Evolutionary conservation across 345 rosid species (phyloP), one percentile per base, ranked within the genome.

Genomic region (Acer yangbiense): DNA sequence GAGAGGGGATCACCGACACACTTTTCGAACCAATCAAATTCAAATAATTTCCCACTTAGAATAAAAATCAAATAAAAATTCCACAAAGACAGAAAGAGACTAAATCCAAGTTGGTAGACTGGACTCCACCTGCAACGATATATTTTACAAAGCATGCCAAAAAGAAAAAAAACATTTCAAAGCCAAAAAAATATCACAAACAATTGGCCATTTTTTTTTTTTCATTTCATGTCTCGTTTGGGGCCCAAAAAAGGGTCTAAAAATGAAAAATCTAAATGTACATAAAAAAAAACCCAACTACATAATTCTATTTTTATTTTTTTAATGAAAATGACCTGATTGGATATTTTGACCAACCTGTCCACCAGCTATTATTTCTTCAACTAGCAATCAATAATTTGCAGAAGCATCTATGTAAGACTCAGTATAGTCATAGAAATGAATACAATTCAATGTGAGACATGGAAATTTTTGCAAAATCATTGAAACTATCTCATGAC

Each of bases 401-500:
- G 46, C 46, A 43, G 46, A 43, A 8, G 46, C 46, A 43, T 43
- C 46, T 43, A 43, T 43, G 46, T 9, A 43, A 43, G 9, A 8
- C 46, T 9, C 10, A 43, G 46, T 9, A 9, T 43, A 8, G 39
- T 35, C 39, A 35, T 35, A 35, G 39, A 35, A 35, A 35, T 35
- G 9, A 58, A 58, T 58, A 39, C 18, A 7, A 67, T 39, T 18
- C 48, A 67, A 39, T 7, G 71, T 50, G 71, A 17, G 27, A 48
- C 18, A 4, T 35, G 65, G 17, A 6, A 57, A 29, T 3, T 20
- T 48, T 18, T 10, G 13, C 9, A 14, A 48, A 18, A 46, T 50
- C 69, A 29, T 68, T 74, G 48, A 27, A 74, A 74, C 6, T 65
- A 76, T 68, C 72, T 69, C 75, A 78, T 55, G 32, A 66, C 70